Percentiles rank a stretch among this genome's conserved stretches.
phyloP scores from a whole-genome alignment of 208 protist genomes.

The Crithidia thermophila region DNA sequence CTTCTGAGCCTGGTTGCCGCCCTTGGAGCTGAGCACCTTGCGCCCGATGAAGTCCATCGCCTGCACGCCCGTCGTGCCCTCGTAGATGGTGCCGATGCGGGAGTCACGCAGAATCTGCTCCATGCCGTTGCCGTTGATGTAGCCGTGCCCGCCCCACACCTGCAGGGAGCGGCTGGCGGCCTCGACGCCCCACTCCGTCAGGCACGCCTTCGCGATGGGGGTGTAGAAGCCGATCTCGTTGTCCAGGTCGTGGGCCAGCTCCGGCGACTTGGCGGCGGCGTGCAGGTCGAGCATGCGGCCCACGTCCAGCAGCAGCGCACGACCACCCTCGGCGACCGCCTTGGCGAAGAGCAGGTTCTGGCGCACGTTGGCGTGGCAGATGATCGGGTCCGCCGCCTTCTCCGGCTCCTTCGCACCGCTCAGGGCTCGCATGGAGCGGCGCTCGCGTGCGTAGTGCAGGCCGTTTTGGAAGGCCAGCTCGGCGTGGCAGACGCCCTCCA shows the following conservation, averaged over 20 bases:
- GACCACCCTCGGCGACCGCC: slow-evolving; percentile 83
- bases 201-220: slow-evolving; percentile 83
- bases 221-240: slow-evolving; percentile 87
- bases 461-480: slow-evolving; percentile 90
- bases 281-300: slow-evolving; percentile 70
- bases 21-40: slow-evolving; percentile 74
- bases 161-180: slow-evolving; percentile 61
- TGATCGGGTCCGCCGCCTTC: slow-evolving; percentile 62
- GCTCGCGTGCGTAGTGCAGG: slow-evolving; percentile 72
- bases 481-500: slow-evolving; percentile 77
- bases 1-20: slow-evolving; percentile 40
- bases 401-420: slow-evolving; percentile 57
- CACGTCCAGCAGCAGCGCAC: slow-evolving; percentile 77
- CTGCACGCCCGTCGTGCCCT: slow-evolving; percentile 88
- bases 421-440: slow-evolving; percentile 71
- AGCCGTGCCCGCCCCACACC: slow-evolving; percentile 81
- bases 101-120: slow-evolving; percentile 83
- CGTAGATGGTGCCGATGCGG: slow-evolving; percentile 76
- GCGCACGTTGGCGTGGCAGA: slow-evolving; percentile 82
- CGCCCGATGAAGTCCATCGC: slow-evolving; percentile 86
- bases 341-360: slow-evolving; percentile 83
- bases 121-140: slow-evolving; percentile 85
- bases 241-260: slow-evolving; percentile 40
- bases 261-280: slow-evolving; percentile 22
- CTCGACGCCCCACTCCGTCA: slow-evolving; percentile 84